These are phyloP conservation scores for Dothideomycetes sp. DNA, from an alignment of 2,329 filamentous ascomycete genomes.

Conservation along the genomic window DNA sequence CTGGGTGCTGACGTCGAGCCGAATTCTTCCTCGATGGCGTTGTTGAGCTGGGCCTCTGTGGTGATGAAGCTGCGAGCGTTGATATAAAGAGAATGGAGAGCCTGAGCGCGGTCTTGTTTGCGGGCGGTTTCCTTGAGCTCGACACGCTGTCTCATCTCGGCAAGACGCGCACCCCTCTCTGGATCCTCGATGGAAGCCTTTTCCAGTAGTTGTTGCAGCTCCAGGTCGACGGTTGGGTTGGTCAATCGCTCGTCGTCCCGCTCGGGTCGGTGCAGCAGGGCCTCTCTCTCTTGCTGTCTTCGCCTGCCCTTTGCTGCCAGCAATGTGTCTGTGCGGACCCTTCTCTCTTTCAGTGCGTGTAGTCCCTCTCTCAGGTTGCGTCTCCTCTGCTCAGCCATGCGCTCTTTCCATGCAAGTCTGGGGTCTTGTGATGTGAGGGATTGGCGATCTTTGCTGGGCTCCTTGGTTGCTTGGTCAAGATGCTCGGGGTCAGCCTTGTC, in stretches of 20 bases:
- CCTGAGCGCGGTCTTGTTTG: conserved; percentile 38
- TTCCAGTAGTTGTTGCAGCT: conserved; percentile 13
- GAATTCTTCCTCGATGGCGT: conserved; percentile 67
- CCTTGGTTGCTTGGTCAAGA: conserved; percentile 4
- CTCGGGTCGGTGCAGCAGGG: conserved; percentile 51
- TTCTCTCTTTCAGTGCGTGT: conserved; percentile 55
- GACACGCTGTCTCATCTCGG: conserved; percentile 29
- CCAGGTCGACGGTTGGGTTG: conserved; percentile 45
- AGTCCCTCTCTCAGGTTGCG: conserved; percentile 63
- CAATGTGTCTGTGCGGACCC: conserved; percentile 33
- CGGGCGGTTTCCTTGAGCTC: conserved; percentile 47
- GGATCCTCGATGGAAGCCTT: conserved; percentile 11
- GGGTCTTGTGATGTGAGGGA: conserved; percentile 47
- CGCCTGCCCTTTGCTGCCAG: conserved; percentile 30
- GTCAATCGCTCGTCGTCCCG: conserved; percentile 69
- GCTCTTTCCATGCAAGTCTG: conserved; percentile 54
- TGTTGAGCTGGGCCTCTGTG: conserved; percentile 63
- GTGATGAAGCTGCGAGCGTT: conserved; percentile 81
- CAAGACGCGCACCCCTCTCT: conserved; percentile 16
- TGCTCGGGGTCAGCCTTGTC: conserved; percentile 4
- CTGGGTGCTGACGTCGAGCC: conserved; percentile 40
- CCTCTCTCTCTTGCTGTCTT: conserved; percentile 40
- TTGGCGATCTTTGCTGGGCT: conserved; percentile 23
- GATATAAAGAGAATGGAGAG: conserved; percentile 80
- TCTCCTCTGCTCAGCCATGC: conserved; percentile 62